Evolutionary conservation across 441 rosid genomes (phyloP).

Genomic region (Euphorbia corollata): DNA sequence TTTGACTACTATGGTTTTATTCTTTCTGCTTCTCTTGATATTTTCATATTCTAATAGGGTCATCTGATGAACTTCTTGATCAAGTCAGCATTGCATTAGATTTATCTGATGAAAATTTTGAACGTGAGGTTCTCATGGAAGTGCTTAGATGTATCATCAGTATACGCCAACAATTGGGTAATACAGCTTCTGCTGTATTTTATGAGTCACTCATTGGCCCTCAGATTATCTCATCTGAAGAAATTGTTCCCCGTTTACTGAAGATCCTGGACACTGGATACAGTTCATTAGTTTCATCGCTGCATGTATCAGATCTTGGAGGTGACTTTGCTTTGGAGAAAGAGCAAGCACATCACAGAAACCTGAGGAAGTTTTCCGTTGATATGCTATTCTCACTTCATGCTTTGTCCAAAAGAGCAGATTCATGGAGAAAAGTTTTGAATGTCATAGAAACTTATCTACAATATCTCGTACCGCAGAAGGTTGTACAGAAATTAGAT

Average conservation of each 20-base stretch:
- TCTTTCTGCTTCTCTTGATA: slow-evolving; percentile 15
- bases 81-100: slow-evolving; percentile 38
- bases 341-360: slow-evolving; percentile 60
- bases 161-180: slow-evolving; percentile 77
- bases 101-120: slow-evolving; percentile 37
- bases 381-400: slow-evolving; percentile 69
- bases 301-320: slow-evolving; percentile 41
- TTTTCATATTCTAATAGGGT: slow-evolving; percentile 36
- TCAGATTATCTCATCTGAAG: slow-evolving; percentile 56
- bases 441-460: slow-evolving; percentile 58
- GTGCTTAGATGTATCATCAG: slow-evolving; percentile 53
- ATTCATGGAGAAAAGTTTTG: slow-evolving; percentile 70
- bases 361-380: slow-evolving; percentile 67
- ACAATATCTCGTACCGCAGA: slow-evolving; percentile 72
- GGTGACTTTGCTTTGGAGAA: slow-evolving; percentile 64
- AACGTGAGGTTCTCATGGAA: slow-evolving; percentile 57
- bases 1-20: too few relatives aligned
- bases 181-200: slow-evolving; percentile 66
- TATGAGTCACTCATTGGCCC: slow-evolving; percentile 68
- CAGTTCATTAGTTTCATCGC: slow-evolving; percentile 40
- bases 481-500: slow-evolving; percentile 41
- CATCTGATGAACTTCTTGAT: slow-evolving; percentile 47
- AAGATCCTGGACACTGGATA: slow-evolving; percentile 81
- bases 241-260: slow-evolving; percentile 61
- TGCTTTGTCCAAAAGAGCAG: slow-evolving; percentile 54